These are phyloP conservation scores for Geosmithia morbida DNA, from an alignment of 2,329 filamentous ascomycete genomes.

Conservation along the genomic window DNA sequence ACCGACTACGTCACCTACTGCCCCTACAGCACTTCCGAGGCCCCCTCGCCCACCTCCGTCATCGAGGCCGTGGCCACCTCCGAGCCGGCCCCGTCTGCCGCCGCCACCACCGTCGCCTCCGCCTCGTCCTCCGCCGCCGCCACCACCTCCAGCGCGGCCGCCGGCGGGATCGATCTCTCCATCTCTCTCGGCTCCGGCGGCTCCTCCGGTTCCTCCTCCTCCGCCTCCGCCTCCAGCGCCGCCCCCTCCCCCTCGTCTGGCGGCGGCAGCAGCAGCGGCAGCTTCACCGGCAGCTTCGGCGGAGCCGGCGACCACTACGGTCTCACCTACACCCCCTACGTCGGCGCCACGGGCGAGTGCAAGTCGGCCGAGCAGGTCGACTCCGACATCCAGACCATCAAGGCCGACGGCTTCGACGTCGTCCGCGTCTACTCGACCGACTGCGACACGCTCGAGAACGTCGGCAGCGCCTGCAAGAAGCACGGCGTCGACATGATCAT, in stretches of 20 bases:
- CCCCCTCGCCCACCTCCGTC: constrained; percentile 12
- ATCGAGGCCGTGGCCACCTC: constrained; percentile 10
- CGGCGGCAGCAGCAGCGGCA: constrained; percentile 7
- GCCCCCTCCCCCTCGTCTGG: constrained; percentile 3
- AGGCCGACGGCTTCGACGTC: constrained; percentile 49
- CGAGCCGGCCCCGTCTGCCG: constrained; percentile 8
- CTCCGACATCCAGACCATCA: constrained; percentile 46
- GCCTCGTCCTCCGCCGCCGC: constrained; percentile 2
- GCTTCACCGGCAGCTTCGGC: constrained; percentile 16
- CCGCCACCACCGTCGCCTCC: constrained; percentile 6
- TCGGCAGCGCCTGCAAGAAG: constrained; percentile 53
- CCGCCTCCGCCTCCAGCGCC: constrained; percentile 4
- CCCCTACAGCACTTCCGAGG: constrained; percentile 41
- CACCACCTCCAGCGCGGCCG: constrained; percentile 1
- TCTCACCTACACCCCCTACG: constrained; percentile 72
- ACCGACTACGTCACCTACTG: constrained; percentile 57
- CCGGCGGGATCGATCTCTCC: constrained; percentile 8
- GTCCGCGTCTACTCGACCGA: constrained; percentile 86
- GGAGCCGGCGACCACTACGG: constrained; percentile 45
- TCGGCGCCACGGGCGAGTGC: constrained; percentile 41
- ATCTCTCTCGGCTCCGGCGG: constrained; percentile 4
- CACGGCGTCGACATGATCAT: constrained; percentile 67
- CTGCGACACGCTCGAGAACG: constrained; percentile 65
- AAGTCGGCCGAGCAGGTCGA: constrained; percentile 45
- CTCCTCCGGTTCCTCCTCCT: background rate